Percentiles rank a stretch among this genome's conserved stretches.
phyloP scores from a whole-genome alignment of 2,329 filamentous ascomycete species.

The Dactylellina leptospora region DNA sequence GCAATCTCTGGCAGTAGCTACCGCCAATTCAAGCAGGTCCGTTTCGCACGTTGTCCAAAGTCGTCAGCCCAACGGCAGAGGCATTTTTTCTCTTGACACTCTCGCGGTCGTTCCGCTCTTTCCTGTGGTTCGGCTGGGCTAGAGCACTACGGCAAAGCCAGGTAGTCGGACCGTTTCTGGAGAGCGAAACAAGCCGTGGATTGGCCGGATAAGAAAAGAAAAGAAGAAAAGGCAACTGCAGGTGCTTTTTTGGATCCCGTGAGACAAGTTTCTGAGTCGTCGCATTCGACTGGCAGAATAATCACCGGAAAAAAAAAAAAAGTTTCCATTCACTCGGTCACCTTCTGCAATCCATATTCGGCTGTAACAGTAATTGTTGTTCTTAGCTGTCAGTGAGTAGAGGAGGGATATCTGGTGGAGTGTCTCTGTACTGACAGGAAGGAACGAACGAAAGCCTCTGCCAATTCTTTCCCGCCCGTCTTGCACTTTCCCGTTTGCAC shows the following conservation, averaged over 20 bases:
- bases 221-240: constrained; percentile 40
- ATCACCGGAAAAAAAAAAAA: too few species aligned
- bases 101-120: not conserved
- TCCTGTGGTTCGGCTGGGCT: constrained; percentile 15
- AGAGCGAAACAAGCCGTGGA: constrained; percentile 33
- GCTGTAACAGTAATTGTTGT: not conserved
- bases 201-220: constrained; percentile 44
- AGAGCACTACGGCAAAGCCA: constrained; percentile 32
- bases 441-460: constrained; percentile 1
- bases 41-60: constrained; percentile 48
- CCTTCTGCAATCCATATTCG: not conserved
- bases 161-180: constrained; percentile 45
- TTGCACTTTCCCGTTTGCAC: constrained; percentile 47
- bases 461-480: constrained; percentile 50
- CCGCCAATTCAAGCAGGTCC: constrained; percentile 50
- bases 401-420: not conserved
- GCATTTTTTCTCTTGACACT: constrained; percentile 36
- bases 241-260: constrained; percentile 53
- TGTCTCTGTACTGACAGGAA: constrained; percentile 50
- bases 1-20: constrained; percentile 21
- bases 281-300: too few species aligned
- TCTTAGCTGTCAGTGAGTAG: too few species aligned
- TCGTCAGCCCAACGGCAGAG: constrained; percentile 43
- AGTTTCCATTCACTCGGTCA: constrained; percentile 12
- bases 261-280: constrained; percentile 48